Evolutionary conservation across 2,329 filamentous ascomycete genomes (phyloP).

Genomic region (Thielaviopsis cerberus): DNA sequence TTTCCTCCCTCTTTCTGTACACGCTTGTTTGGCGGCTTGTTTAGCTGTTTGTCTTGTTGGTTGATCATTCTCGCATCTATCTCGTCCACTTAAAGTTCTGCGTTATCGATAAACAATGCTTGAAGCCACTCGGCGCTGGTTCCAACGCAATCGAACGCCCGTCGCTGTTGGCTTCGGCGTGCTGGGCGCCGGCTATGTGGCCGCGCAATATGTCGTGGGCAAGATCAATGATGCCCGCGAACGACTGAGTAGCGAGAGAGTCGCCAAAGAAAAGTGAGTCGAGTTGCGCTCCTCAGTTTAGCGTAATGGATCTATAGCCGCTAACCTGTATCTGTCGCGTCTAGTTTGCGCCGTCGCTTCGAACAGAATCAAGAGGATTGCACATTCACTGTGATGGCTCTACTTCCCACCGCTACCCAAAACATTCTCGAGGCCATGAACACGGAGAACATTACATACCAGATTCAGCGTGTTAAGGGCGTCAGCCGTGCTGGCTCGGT

Average conservation of each 20-base stretch:
- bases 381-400: slow-evolving; percentile 89
- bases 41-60: not conserved
- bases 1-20: not conserved
- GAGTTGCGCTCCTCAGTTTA: not conserved
- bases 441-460: slow-evolving; percentile 80
- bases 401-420: slow-evolving; percentile 77
- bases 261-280: slow-evolving; percentile 84
- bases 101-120: slow-evolving; percentile 28
- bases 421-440: slow-evolving; percentile 76
- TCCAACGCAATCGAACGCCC: slow-evolving; percentile 77
- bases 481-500: slow-evolving; percentile 40
- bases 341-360: slow-evolving; percentile 78
- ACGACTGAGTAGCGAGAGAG: slow-evolving; percentile 89
- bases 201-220: slow-evolving; percentile 75
- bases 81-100: not conserved
- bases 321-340: slow-evolving; percentile 11
- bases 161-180: slow-evolving; percentile 77
- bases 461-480: slow-evolving; percentile 82
- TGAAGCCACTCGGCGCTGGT: slow-evolving; percentile 66
- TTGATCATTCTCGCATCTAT: not conserved
- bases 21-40: not conserved
- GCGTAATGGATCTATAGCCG: not conserved
- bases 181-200: slow-evolving; percentile 76
- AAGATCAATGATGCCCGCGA: slow-evolving; percentile 88
- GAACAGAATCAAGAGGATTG: slow-evolving; percentile 99